Evolutionary conservation across 129 eudicot species (phyloP), one percentile per base, ranked within the genome.

Genomic region (Dittrichia graveolens): DNA sequence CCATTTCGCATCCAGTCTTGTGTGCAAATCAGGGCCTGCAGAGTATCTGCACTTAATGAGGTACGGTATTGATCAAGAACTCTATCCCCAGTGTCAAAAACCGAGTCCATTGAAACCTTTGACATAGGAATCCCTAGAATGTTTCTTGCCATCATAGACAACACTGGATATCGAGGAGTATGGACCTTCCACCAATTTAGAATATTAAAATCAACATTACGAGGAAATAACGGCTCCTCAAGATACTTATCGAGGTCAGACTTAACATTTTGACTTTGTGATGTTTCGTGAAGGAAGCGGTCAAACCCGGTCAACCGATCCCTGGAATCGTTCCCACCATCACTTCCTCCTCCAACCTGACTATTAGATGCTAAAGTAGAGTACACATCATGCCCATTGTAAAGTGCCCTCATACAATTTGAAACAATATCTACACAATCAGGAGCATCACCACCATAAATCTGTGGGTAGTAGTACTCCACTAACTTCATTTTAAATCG

Each of bases 131-230:
- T 88, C 5, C 95, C 90, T 72, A 93, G 54, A 24, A 93, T 88
- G 62, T 90, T 91, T 45, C 88, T 90, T 2, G 96, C 98, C 96
- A 93, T 85, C 92, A 82, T 89, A 42, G 98, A 90, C 31, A 93
- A 75, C 66, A 90, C 87, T 6, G 98, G 98, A 81, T 93, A 93
- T 76, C 96, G 79, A 16, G 98, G 96, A 11, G 91, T 89, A 47
- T 93, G 98, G 59, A 90, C 91, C 78, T 84, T 93, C 98, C 98
- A 93, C 95, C 96, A 93, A 74, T 82, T 90, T 61, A 85, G 69
- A 55, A 93, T 84, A 78, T 69, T 84, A 48, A 93, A 90, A 73
- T 93, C 98, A 55, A 45, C 83, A 75, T 76, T 84, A 9, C 96
- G 90, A 38, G 98, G 98, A 81, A 93, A 93, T 1, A 93, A 73